A percentile compares a stretch with the other conserved stretches of the same genome.
These are phyloP conservation scores for Fusarium pseudocircinatum DNA, from an alignment of 2,329 filamentous ascomycete species.

Conservation along the genomic window DNA sequence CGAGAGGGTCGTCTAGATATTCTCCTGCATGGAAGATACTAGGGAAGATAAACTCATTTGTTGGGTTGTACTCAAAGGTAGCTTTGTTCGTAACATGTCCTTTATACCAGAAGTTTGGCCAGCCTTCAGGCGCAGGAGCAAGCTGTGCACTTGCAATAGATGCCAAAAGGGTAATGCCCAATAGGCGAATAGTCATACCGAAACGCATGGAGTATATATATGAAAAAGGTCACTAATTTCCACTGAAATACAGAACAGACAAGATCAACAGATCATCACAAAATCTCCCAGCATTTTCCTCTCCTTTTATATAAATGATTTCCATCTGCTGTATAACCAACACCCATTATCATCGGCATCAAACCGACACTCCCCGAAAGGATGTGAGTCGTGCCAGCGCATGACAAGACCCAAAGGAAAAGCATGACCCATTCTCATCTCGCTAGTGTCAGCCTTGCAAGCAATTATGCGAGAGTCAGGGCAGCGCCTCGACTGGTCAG, in stretches of 20 bases:
- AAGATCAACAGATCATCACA: neutral
- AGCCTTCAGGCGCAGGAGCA: conserved; percentile 21
- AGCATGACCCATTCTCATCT: neutral
- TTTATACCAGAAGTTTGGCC: conserved; percentile 37
- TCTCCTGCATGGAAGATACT: conserved; percentile 38
- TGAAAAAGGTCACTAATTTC: fast-evolving
- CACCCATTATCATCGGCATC: neutral
- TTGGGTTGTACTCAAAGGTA: conserved; percentile 37
- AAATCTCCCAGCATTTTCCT: neutral
- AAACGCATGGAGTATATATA: neutral
- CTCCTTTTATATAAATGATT: neutral
- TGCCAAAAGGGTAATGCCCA: neutral
- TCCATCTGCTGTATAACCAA: neutral
- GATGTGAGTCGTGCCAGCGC: conserved; percentile 13
- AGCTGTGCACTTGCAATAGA: neutral
- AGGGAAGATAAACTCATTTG: conserved; percentile 43
- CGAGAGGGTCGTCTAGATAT: conserved; percentile 28
- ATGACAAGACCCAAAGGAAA: conserved; percentile 14
- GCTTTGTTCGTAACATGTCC: conserved; percentile 36
- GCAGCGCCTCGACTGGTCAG: conserved; percentile 5
- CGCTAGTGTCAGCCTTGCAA: neutral
- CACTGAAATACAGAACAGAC: neutral
- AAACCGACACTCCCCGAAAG: conserved; percentile 30
- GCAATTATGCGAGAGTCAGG: conserved; percentile 8
- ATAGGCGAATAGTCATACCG: neutral